A percentile compares a stretch with the other conserved stretches of the same genome.
phyloP scores from a whole-genome alignment of 768 basidiomycete genomes.

The Favolaschia claudopus region DNA sequence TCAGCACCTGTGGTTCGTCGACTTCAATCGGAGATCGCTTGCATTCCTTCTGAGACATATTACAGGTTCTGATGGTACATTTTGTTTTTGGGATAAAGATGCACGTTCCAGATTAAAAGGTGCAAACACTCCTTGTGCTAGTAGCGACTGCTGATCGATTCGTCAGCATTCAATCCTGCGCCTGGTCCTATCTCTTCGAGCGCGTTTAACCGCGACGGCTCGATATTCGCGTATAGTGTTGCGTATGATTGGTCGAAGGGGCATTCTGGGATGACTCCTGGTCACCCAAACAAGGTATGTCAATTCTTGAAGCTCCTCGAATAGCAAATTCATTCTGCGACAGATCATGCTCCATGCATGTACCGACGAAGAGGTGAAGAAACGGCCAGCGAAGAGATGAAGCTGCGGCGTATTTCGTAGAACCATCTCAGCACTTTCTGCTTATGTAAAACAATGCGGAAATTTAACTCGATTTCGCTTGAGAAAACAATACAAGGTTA shows the following conservation, averaged over 20 bases:
- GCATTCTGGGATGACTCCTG: slow-evolving; percentile 77
- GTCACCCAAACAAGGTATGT: no score
- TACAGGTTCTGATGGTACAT: slow-evolving; percentile 81
- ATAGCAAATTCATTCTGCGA: no score
- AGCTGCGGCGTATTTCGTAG: neutral
- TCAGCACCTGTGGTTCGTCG: slow-evolving; percentile 76
- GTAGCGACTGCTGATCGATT: neutral
- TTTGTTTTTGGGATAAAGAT: slow-evolving; percentile 96
- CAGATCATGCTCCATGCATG: slow-evolving; percentile 65
- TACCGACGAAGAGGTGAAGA: slow-evolving; percentile 69
- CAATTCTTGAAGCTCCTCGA: no score
- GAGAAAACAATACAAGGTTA: slow-evolving; percentile 9
- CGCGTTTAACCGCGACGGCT: slow-evolving; percentile 87
- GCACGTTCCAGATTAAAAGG: slow-evolving; percentile 91
- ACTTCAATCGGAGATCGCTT: slow-evolving; percentile 2
- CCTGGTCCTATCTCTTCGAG: slow-evolving; percentile 82
- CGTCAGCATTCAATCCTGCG: no score
- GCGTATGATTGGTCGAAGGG: slow-evolving; percentile 97
- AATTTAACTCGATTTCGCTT: neutral
- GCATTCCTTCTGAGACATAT: neutral
- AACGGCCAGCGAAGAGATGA: slow-evolving; percentile 28
- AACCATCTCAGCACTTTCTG: neutral
- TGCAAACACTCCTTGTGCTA: slow-evolving; percentile 38
- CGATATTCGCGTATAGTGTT: slow-evolving; percentile 90
- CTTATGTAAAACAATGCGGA: slow-evolving; percentile 16